These are phyloP conservation scores for Polyporus tsugae DNA, from an alignment of 1,284 basidiomycete genomes.

Conservation along the genomic window DNA sequence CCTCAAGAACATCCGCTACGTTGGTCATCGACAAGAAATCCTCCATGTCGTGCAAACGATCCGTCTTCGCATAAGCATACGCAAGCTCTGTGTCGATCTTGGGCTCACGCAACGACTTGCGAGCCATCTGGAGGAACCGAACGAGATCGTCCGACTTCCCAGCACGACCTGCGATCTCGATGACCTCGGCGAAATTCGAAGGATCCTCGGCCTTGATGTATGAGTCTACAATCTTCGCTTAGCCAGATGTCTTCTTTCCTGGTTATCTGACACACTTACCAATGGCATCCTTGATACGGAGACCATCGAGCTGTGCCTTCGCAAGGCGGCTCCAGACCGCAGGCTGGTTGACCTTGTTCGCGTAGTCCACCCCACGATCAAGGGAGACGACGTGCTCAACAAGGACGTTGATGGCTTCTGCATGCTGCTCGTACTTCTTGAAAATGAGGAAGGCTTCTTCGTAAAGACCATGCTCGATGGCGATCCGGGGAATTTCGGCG, in stretches of 20 bases:
- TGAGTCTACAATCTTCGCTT: conserved; percentile 68
- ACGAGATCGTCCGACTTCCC: conserved; percentile 99
- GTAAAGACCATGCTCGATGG: conserved; percentile 94
- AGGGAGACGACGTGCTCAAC: conserved; percentile 99
- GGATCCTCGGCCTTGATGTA: conserved; percentile 99
- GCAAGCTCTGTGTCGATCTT: conserved; percentile 98
- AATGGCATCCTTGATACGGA: conserved; percentile 98
- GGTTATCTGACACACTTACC: conserved; percentile 53
- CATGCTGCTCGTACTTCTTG: conserved; percentile 94
- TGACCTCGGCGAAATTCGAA: conserved; percentile 95
- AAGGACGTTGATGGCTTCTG: conserved; percentile 95
- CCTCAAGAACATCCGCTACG: conserved; percentile 94
- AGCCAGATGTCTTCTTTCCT: not conserved
- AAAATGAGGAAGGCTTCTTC: conserved; percentile 98
- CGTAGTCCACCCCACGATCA: conserved; percentile 96
- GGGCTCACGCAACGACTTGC: conserved; percentile 96
- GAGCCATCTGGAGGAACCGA: conserved; percentile 98
- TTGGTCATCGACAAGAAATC: conserved; percentile 99
- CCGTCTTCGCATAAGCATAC: conserved; percentile 97
- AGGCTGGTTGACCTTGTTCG: conserved; percentile 96
- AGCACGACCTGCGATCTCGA: conserved; percentile 95
- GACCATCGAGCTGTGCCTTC: conserved; percentile 99
- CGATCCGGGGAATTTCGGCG: conserved; percentile 96
- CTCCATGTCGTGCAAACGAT: conserved; percentile 98
- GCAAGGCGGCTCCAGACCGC: conserved; percentile 98